Base-by-base conservation (phyloP, 1,284 basidiomycete species). In the Cutaneotrichosporon spelunceum region DNA sequence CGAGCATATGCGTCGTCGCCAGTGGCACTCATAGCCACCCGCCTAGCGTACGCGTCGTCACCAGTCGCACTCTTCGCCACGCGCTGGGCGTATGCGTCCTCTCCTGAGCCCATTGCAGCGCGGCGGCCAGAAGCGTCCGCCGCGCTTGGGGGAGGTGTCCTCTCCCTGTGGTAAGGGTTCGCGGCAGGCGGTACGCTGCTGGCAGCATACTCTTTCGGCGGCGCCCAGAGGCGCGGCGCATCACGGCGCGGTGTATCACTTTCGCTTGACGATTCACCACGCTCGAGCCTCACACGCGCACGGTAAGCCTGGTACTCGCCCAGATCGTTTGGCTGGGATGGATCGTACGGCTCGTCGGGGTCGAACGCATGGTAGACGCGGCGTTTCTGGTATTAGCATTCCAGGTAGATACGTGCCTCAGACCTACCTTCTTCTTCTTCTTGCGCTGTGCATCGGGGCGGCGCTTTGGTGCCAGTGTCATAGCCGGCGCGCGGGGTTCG, bases 291-390 rank as follows among this genome's bases (percentile, higher is more conserved):
- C 29, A 73, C 34, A 36, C 68, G 62, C 56, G 71, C 71, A 33
- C 78, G 62, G 63, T 77, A 79, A 26, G 68, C 62, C 62, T 76
- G 76, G 60, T 77, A 79, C 66, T 77, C 76, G 49, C 74, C 75
- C 8, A 79, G 68, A 47, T 79, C 78, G 60, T 79, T 79, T 1
- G 78, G 78, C 45, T 72, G 62, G 57, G 76, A 71, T 5, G 78
- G 78, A 54, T 79, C 76, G 60, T 79, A 79, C 52, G 68, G 67
- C 59, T 79, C 78, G 19, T 76, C 73, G 1, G 78, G 78, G 30
- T 76, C 64, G 60, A 79, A 79, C 1, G 67, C 66, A 26, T 76
- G 71, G 23, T 72, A 59, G 26, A 73, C 61, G 33, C 61, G 58
- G 30, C 63, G 57, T 44, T 60, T 57, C 59, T 57, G 36, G 55